These are phyloP conservation scores for Cystobasidium ongulense DNA, from an alignment of 768 basidiomycete genomes.

Conservation along the genomic window DNA sequence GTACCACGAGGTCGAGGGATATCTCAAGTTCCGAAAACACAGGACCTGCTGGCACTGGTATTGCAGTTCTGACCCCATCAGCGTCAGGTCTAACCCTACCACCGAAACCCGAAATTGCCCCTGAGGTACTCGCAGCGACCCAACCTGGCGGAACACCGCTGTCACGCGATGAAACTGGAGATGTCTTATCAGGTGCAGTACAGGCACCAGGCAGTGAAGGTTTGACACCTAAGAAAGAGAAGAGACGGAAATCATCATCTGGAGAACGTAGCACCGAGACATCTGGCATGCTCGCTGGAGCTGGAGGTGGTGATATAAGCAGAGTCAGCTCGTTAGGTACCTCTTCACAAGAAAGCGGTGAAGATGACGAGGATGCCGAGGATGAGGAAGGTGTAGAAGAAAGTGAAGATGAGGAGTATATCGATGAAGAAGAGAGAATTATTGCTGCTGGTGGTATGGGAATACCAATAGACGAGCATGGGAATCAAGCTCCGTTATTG, in stretches of 20 bases:
- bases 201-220: slow-evolving; percentile 33
- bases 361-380: slow-evolving; percentile 1
- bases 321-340: not conserved
- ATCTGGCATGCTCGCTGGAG: not conserved
- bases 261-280: not conserved
- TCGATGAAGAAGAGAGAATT: slow-evolving; percentile 33
- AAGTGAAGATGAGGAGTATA: slow-evolving; percentile 27
- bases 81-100: not conserved
- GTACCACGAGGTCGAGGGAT: not conserved
- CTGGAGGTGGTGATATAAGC: slow-evolving; percentile 15
- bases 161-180: slow-evolving; percentile 32
- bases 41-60: not conserved
- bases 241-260: slow-evolving; percentile 27
- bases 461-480: slow-evolving; percentile 91
- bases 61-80: not conserved
- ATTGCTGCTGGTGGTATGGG: slow-evolving; percentile 55
- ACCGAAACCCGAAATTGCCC: slow-evolving; percentile 13
- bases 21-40: not conserved
- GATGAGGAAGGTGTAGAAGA: slow-evolving; percentile 14
- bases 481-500: slow-evolving; percentile 73
- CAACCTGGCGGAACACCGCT: not conserved
- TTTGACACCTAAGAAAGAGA: slow-evolving; percentile 26
- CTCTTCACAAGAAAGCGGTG: not conserved
- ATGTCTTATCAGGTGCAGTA: slow-evolving; percentile 33
- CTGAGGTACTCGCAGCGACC: slow-evolving; percentile 26